A percentile compares a stretch with the other conserved stretches of the same genome.
These are phyloP conservation scores for Gaeumannomyces tritici DNA, from an alignment of 2,329 filamentous ascomycete genomes.

Conservation along the genomic window DNA sequence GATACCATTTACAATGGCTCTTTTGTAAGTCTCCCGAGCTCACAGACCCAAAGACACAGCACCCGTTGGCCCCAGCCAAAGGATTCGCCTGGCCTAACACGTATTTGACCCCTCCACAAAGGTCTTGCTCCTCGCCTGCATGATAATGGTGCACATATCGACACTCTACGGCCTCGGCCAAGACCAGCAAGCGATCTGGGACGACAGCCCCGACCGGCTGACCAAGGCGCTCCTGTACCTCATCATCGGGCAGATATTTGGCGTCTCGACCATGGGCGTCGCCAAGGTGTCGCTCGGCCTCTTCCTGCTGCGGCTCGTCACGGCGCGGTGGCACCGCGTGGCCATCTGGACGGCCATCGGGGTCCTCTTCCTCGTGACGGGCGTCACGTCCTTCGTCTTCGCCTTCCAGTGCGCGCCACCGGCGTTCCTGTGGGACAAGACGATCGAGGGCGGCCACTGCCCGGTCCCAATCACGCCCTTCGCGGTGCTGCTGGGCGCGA, in stretches of 20 bases:
- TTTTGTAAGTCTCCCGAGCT: neutral
- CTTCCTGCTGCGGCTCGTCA: conserved; percentile 26
- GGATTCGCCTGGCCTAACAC: neutral
- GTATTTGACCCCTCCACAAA: neutral
- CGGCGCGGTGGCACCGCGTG: conserved; percentile 21
- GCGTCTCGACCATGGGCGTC: conserved; percentile 25
- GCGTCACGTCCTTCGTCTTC: conserved; percentile 21
- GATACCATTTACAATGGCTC: conserved; percentile 1
- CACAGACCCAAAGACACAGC: no score
- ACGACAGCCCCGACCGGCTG: conserved; percentile 1
- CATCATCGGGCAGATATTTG: conserved; percentile 9
- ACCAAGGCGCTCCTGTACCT: neutral
- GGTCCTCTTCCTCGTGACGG: conserved; percentile 13
- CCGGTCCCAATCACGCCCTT: conserved; percentile 24
- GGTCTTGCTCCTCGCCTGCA: conserved; percentile 1
- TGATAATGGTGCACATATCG: conserved; percentile 1
- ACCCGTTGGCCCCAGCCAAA: neutral
- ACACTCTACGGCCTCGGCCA: conserved; percentile 1
- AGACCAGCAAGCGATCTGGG: neutral
- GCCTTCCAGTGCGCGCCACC: conserved; percentile 26
- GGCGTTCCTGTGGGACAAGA: conserved; percentile 23
- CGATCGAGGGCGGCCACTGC: conserved; percentile 23
- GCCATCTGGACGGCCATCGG: conserved; percentile 22
- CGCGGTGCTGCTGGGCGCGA: conserved; percentile 24
- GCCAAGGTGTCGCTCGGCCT: conserved; percentile 27